These are phyloP conservation scores for Aureobasidium sp. DNA, from an alignment of 2,329 filamentous ascomycete species.

Conservation along the genomic window DNA sequence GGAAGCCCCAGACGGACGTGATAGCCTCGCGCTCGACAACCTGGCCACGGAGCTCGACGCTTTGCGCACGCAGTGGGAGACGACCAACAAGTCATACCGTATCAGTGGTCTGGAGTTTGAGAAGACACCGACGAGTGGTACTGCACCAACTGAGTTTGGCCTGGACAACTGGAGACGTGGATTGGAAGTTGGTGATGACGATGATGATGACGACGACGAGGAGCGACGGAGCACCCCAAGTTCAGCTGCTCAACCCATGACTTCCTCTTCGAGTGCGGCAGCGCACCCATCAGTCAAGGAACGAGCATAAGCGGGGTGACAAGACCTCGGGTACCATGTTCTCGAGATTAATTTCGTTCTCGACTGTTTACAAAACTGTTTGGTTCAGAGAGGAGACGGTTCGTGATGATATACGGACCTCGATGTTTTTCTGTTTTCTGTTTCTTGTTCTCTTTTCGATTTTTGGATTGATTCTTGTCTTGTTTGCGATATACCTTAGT, in stretches of 20 bases:
- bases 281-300: not conserved
- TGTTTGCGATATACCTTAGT: slow-evolving; percentile 12
- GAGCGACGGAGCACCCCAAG: slow-evolving; percentile 5
- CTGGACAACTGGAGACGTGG: slow-evolving; percentile 10
- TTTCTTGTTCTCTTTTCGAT: not conserved
- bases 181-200: not conserved
- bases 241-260: not conserved
- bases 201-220: not conserved
- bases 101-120: slow-evolving; percentile 53
- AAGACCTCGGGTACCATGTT: not conserved
- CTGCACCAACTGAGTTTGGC: slow-evolving; percentile 5
- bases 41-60: slow-evolving; percentile 83
- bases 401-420: not conserved
- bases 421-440: not conserved
- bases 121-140: slow-evolving; percentile 10
- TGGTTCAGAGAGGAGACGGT: not conserved
- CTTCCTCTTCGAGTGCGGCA: not conserved
- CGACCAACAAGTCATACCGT: slow-evolving; percentile 89
- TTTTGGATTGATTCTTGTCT: slow-evolving; percentile 1
- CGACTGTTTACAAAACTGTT: not conserved
- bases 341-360: not conserved
- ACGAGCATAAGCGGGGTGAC: not conserved
- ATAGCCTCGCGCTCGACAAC: slow-evolving; percentile 71
- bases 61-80: slow-evolving; percentile 86
- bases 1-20: slow-evolving; percentile 34